Conservation (phyloP, 1,284 basidiomycete genomes). For the Trichosporon coremiiforme region DNA sequence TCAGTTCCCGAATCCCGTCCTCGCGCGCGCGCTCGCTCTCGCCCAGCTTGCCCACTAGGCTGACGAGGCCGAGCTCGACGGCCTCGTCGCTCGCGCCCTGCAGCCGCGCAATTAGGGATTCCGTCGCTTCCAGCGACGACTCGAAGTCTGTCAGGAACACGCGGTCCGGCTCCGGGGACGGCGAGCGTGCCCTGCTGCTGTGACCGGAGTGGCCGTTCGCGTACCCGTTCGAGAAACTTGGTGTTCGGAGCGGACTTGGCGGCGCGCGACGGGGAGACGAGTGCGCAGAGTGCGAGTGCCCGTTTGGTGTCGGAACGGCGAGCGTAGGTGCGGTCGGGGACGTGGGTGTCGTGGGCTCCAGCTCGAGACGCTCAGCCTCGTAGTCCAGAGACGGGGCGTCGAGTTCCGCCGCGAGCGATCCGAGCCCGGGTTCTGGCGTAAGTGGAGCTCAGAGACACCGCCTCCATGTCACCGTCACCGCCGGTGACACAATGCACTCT, state of each 20-base stretch:
- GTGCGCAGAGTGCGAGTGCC: neutral
- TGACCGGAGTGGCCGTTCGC: too few species aligned
- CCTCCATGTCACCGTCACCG: too few species aligned
- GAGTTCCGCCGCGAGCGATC: slow-evolving; percentile 23
- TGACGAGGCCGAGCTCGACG: slow-evolving; percentile 23
- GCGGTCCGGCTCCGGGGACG: neutral
- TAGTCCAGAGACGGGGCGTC: slow-evolving; percentile 17
- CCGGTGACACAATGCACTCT: too few species aligned
- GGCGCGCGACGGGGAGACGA: neutral
- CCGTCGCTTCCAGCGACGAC: neutral
- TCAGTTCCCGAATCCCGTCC: slow-evolving; percentile 28
- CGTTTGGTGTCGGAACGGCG: neutral
- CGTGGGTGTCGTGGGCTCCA: neutral
- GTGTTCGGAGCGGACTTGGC: neutral
- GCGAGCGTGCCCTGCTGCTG: neutral
- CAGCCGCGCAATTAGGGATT: neutral
- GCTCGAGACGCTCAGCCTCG: slow-evolving; percentile 10
- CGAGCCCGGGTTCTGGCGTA: slow-evolving; percentile 4
- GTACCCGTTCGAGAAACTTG: neutral
- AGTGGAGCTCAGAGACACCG: neutral
- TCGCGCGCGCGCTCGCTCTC: slow-evolving; percentile 30
- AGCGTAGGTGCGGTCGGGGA: neutral
- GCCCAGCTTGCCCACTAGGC: slow-evolving; percentile 18
- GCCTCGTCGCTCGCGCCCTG: neutral
- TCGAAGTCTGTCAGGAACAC: neutral